Conservation (phyloP, 768 basidiomycete species). For the Tylopilus rubrobrunneus region DNA sequence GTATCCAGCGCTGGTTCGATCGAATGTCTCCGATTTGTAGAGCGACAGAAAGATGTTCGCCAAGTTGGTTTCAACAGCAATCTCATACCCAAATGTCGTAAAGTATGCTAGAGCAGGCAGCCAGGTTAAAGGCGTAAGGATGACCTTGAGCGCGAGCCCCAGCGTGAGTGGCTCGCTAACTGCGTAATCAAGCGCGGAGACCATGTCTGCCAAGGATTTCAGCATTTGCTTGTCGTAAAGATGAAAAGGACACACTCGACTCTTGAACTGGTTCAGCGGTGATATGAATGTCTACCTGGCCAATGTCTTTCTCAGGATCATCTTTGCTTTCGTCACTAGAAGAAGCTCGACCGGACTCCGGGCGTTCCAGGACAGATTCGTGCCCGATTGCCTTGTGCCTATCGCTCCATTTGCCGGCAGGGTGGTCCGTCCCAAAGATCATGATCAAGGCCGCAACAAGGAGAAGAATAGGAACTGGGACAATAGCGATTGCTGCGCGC, state of each 20-base stretch:
- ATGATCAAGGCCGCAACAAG: constrained; percentile 30
- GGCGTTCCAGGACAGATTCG: neutral
- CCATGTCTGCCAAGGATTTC: constrained; percentile 13
- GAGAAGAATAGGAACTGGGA: constrained; percentile 52
- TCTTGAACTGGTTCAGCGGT: neutral
- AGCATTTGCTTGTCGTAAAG: neutral
- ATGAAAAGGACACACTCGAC: neutral
- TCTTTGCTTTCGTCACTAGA: constrained; percentile 23
- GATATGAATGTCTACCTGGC: constrained; percentile 17
- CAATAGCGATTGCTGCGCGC: constrained; percentile 51
- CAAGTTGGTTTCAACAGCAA: constrained; percentile 4
- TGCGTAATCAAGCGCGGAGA: constrained; percentile 5
- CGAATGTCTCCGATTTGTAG: constrained; percentile 1
- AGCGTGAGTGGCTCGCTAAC: neutral
- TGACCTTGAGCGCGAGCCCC: neutral
- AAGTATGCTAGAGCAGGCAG: constrained; percentile 4
- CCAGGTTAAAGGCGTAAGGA: constrained; percentile 1
- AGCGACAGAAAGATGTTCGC: constrained; percentile 2
- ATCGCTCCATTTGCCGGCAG: constrained; percentile 9
- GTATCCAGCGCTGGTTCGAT: constrained; percentile 4
- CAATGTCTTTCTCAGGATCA: constrained; percentile 27
- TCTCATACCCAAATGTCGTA: constrained; percentile 4
- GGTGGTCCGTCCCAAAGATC: constrained; percentile 7
- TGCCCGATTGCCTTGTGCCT: constrained; percentile 5
- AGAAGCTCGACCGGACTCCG: neutral